These are phyloP conservation scores for Boletus semigastroideus DNA, from an alignment of 1,284 basidiomycete species.

Conservation along the genomic window DNA sequence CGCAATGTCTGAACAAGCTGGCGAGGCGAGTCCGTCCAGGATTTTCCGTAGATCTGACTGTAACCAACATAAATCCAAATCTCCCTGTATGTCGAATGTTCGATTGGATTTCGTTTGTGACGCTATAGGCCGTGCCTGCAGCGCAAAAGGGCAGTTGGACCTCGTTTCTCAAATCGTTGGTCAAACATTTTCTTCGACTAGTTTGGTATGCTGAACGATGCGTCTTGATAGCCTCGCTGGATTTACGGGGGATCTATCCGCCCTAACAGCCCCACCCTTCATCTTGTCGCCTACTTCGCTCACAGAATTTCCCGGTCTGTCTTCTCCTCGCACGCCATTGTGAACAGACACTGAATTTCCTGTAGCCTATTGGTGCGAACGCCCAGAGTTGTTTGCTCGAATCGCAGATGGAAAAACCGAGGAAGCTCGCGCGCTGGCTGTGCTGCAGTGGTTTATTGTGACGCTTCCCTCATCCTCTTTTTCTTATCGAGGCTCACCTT, in stretches of 20 bases:
- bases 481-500: slow-evolving; percentile 3
- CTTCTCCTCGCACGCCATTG: slow-evolving; percentile 1
- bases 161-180: slow-evolving; percentile 79
- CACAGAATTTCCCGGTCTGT: slow-evolving; percentile 84
- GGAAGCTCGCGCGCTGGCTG: slow-evolving; percentile 72
- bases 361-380: slow-evolving; percentile 90
- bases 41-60: slow-evolving; percentile 30
- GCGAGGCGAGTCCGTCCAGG: slow-evolving; percentile 39
- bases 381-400: slow-evolving; percentile 78
- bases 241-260: slow-evolving; percentile 90
- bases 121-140: slow-evolving; percentile 64
- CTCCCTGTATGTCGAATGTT: slow-evolving; percentile 33
- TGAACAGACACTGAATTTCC: slow-evolving; percentile 4
- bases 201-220: slow-evolving; percentile 11
- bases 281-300: slow-evolving; percentile 85
- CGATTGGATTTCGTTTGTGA: slow-evolving; percentile 25
- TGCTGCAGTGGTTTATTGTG: slow-evolving; percentile 90
- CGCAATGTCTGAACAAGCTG: slow-evolving; percentile 42
- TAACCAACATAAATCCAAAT: slow-evolving; percentile 33
- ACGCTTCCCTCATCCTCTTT: slow-evolving; percentile 18
- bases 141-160: slow-evolving; percentile 76
- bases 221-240: slow-evolving; percentile 60
- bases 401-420: slow-evolving; percentile 76
- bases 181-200: slow-evolving; percentile 13
- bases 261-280: slow-evolving; percentile 93